Conservation (phyloP, 2,329 filamentous ascomycete genomes). For the Colletotrichum spaethianum region DNA sequence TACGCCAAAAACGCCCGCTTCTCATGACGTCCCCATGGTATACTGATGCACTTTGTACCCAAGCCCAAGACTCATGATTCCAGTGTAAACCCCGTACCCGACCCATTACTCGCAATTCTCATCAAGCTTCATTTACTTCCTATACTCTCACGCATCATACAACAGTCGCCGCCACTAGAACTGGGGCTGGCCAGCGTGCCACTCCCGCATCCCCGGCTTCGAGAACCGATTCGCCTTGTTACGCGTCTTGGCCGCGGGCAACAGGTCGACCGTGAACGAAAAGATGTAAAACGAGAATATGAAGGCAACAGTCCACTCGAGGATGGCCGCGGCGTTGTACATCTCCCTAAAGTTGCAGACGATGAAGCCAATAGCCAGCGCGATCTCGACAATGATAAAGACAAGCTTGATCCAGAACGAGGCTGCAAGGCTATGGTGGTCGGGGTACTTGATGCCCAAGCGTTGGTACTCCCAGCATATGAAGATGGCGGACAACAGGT, state of each 20-base stretch:
- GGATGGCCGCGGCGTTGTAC: slow-evolving; percentile 78
- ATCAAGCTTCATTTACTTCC: neutral
- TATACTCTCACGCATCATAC: neutral
- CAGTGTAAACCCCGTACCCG: neutral
- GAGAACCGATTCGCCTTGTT: slow-evolving; percentile 44
- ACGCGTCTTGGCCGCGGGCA: slow-evolving; percentile 80
- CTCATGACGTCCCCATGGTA: neutral
- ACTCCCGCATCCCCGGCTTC: slow-evolving; percentile 35
- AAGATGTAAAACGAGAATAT: slow-evolving; percentile 91
- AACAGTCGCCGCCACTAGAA: neutral
- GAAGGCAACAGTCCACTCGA: slow-evolving; percentile 86
- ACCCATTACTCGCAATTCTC: neutral
- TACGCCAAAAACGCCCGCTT: slow-evolving; percentile 33
- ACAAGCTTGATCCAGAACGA: slow-evolving; percentile 91
- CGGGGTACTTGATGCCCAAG: slow-evolving; percentile 80
- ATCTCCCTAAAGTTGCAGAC: slow-evolving; percentile 62
- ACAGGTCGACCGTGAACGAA: slow-evolving; percentile 89
- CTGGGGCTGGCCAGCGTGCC: neutral
- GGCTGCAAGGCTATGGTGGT: slow-evolving; percentile 79
- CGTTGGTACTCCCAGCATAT: slow-evolving; percentile 93
- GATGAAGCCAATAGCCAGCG: slow-evolving; percentile 81
- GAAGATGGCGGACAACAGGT: slow-evolving; percentile 87
- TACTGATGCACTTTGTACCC: slow-evolving; percentile 9
- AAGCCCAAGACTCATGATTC: neutral
- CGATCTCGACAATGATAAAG: slow-evolving; percentile 87